A percentile compares a stretch with the other conserved stretches of the same genome.
Evolutionary conservation across 495 filamentous ascomycete species (phyloP).

Genomic region (Aspergillus biplanus): DNA sequence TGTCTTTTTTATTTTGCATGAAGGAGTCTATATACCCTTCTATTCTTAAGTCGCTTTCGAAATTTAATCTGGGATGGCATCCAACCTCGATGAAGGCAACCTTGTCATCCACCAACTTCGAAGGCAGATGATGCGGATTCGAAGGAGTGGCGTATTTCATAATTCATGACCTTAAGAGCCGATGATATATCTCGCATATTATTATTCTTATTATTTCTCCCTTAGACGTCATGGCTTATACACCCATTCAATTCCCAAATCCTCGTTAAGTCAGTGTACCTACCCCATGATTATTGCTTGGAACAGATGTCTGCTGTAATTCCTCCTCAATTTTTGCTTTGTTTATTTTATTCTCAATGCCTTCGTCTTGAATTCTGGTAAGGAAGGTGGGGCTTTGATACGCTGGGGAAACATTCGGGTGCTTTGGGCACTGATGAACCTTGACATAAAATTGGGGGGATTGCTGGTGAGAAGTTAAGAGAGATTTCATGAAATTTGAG

Average conservation of each 20-base stretch:
- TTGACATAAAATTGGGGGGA: constrained; percentile 3
- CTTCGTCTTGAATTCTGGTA: no score
- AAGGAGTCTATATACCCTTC: no score
- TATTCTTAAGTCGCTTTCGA: no score
- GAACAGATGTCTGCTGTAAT: no score
- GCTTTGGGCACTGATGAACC: neutral
- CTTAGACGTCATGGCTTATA: no score
- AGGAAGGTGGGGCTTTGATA: neutral
- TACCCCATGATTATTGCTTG: no score
- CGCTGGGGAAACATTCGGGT: neutral
- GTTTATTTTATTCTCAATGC: no score
- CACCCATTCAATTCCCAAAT: no score
- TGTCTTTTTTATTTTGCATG: neutral
- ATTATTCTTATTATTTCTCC: no score
- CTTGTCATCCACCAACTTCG: neutral
- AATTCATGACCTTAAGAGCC: neutral
- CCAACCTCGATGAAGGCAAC: neutral
- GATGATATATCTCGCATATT: neutral
- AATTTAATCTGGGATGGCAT: neutral
- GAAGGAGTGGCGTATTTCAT: neutral
- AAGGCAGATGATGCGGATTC: constrained; percentile 1
- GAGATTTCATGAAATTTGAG: neutral
- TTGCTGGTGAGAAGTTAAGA: neutral
- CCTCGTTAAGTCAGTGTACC: no score
- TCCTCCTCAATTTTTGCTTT: no score